These are phyloP conservation scores for Amanita thiersii DNA, from an alignment of 768 basidiomycete genomes.

Conservation along the genomic window DNA sequence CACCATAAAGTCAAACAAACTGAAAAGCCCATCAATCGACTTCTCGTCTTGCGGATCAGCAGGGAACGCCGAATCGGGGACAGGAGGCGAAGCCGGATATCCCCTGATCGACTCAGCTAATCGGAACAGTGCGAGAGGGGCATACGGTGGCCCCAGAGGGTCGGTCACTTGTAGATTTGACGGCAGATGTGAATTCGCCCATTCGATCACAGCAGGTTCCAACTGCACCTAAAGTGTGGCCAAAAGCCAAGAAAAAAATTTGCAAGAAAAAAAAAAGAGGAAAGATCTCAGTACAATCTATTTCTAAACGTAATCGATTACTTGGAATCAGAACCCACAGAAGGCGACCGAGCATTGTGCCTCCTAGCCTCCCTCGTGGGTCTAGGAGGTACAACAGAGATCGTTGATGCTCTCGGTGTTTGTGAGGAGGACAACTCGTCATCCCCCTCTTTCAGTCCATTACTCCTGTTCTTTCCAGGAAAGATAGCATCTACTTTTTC, in stretches of 20 bases:
- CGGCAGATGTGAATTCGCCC: constrained; percentile 87
- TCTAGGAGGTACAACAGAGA: constrained; percentile 42
- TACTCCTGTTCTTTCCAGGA: constrained; percentile 15
- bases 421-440: constrained; percentile 12
- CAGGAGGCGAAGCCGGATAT: constrained; percentile 54
- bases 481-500: constrained; percentile 54
- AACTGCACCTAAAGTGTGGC: constrained; percentile 17
- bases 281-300: constrained; percentile 5
- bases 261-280: constrained; percentile 1
- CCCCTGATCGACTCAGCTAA: constrained; percentile 78
- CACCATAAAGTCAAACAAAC: constrained; percentile 85
- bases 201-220: constrained; percentile 62
- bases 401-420: constrained; percentile 14
- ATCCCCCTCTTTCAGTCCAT: constrained; percentile 18
- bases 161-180: constrained; percentile 48
- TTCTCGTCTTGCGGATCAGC: constrained; percentile 62
- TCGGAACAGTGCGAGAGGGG: constrained; percentile 75
- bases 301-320: background rate
- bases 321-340: constrained; percentile 17
- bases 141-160: constrained; percentile 35
- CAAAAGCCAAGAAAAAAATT: constrained; percentile 6
- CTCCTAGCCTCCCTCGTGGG: constrained; percentile 61
- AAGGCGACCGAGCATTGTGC: constrained; percentile 20
- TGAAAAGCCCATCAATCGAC: constrained; percentile 75
- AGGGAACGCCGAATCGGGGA: constrained; percentile 77